Percentiles rank a stretch among this genome's conserved stretches.
phyloP scores from a whole-genome alignment of 2,329 filamentous ascomycete species.

The Ceratocystis alfenasii region DNA sequence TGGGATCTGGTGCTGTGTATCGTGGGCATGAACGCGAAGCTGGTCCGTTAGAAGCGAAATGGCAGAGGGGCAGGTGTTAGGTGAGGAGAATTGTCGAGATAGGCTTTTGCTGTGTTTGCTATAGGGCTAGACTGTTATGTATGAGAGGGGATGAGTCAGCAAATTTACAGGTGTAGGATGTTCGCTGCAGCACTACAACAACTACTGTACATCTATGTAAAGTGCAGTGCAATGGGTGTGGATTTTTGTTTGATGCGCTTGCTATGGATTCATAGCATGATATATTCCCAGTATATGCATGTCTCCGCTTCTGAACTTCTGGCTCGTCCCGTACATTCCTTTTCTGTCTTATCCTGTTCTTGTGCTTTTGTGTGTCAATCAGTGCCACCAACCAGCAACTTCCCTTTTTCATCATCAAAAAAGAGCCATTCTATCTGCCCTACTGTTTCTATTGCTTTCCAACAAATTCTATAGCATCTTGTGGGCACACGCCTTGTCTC shows the following conservation, averaged over 20 bases:
- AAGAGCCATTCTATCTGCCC: background rate
- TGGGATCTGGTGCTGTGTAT: conserved; percentile 85
- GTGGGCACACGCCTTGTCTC: background rate
- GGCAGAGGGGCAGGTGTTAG: background rate
- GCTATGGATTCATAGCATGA: background rate
- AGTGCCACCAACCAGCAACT: background rate
- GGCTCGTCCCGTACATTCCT: conserved; percentile 1
- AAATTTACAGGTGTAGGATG: background rate
- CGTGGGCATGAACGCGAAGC: conserved; percentile 75
- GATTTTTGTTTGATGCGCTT: background rate
- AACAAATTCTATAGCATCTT: background rate
- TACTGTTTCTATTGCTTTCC: background rate
- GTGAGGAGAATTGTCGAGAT: background rate
- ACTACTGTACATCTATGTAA: background rate
- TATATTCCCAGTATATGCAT: conserved; percentile 6
- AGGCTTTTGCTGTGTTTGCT: too few relatives aligned
- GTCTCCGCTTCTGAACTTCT: conserved; percentile 12
- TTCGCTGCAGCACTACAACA: background rate
- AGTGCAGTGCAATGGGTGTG: background rate
- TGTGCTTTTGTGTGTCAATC: background rate
- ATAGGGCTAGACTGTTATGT: background rate
- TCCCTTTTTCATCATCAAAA: too few relatives aligned
- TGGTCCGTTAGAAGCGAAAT: conserved; percentile 36
- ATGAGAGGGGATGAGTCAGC: background rate
- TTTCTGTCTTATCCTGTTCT: conserved; percentile 4